Evolutionary conservation across 2,329 filamentous ascomycete genomes (phyloP).

Genomic region (Penicillium thymicola): DNA sequence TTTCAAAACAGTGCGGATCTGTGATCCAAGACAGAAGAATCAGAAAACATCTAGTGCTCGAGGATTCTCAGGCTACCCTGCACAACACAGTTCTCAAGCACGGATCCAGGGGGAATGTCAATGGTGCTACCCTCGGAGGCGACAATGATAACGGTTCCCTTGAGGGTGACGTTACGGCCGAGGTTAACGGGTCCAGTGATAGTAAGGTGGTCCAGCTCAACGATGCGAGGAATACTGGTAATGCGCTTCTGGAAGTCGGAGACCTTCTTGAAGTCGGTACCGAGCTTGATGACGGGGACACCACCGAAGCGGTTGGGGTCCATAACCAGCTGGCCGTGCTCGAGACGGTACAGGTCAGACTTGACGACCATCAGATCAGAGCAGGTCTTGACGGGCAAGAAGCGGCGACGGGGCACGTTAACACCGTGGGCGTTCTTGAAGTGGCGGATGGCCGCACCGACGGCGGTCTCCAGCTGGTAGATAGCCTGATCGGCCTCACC

Average conservation of each 20-base stretch:
- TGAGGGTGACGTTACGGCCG: slow-evolving; percentile 89
- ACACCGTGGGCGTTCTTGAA: slow-evolving; percentile 98
- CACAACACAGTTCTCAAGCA: slow-evolving; percentile 97
- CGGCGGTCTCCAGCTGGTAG: slow-evolving; percentile 96
- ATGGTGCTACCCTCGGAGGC: slow-evolving; percentile 97
- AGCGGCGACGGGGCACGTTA: slow-evolving; percentile 94
- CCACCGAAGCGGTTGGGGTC: slow-evolving; percentile 95
- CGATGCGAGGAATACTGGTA: slow-evolving; percentile 49
- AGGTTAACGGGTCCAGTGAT: slow-evolving; percentile 98
- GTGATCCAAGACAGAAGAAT: not conserved
- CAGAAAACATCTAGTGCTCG: slow-evolving; percentile 56
- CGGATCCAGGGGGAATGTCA: slow-evolving; percentile 92
- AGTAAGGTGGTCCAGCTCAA: slow-evolving; percentile 70
- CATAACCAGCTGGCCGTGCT: slow-evolving; percentile 97
- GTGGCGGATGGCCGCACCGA: slow-evolving; percentile 97
- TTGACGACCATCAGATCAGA: slow-evolving; percentile 99
- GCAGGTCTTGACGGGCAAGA: slow-evolving; percentile 99
- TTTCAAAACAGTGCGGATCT: not conserved
- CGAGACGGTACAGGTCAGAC: slow-evolving; percentile 96
- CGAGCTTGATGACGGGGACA: slow-evolving; percentile 97
- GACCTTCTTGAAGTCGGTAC: slow-evolving; percentile 99
- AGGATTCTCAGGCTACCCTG: slow-evolving; percentile 84
- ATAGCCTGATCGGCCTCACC: slow-evolving; percentile 97
- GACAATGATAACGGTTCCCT: slow-evolving; percentile 97
- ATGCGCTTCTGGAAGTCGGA: slow-evolving; percentile 63